These are phyloP conservation scores for Pseudogymnoascus verrucosus DNA, from an alignment of 2,329 filamentous ascomycete genomes.

Conservation along the genomic window DNA sequence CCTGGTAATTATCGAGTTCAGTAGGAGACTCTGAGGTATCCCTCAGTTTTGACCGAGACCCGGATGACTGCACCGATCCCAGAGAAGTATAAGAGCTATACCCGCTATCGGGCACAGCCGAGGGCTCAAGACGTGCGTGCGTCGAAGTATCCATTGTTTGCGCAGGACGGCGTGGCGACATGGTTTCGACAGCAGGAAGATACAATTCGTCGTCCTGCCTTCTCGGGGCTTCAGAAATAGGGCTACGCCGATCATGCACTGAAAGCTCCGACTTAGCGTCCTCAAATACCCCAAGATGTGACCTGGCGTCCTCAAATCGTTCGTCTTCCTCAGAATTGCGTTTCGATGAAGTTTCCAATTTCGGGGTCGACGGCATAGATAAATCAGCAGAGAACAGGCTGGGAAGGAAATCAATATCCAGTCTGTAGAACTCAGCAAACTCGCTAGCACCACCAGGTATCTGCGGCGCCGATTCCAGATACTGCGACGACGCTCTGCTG, in stretches of 20 bases:
- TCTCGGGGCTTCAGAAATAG: neutral
- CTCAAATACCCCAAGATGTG: neutral
- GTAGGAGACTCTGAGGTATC: neutral
- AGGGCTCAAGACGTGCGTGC: neutral
- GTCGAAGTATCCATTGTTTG: neutral
- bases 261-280: neutral
- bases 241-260: neutral
- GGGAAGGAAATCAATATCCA: slow-evolving; percentile 21
- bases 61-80: neutral
- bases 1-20: neutral
- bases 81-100: neutral
- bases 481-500: neutral
- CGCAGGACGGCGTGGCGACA: neutral
- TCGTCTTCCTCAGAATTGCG: slow-evolving; percentile 40
- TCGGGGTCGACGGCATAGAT: slow-evolving; percentile 25
- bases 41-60: neutral
- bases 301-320: slow-evolving; percentile 49
- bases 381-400: slow-evolving; percentile 31
- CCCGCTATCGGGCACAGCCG: slow-evolving; percentile 29
- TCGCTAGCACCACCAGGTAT: neutral
- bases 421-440: neutral
- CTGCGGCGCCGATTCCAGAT: neutral
- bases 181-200: neutral
- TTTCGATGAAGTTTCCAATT: slow-evolving; percentile 40
- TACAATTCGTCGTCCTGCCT: neutral